Conservation (phyloP, 345 rosid species). For the Eucalyptus curtisii region DNA sequence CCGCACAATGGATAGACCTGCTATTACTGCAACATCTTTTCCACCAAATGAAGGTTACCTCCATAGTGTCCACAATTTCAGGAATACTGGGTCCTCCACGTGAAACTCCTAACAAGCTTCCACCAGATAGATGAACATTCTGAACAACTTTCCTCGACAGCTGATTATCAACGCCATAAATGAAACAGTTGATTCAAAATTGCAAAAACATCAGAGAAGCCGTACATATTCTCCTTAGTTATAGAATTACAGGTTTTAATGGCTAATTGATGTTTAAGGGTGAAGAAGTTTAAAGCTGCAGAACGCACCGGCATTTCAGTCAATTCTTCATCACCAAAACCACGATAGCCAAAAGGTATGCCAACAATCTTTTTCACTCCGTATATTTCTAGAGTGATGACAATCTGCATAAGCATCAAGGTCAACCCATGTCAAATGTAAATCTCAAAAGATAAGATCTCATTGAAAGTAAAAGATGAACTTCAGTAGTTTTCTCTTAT, state of each 20-base stretch:
- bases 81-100: slow-evolving; percentile 74
- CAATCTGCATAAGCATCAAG: slow-evolving; percentile 45
- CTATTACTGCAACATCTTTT: neutral
- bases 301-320: slow-evolving; percentile 66
- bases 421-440: neutral
- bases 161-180: slow-evolving; percentile 24
- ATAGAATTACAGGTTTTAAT: neutral
- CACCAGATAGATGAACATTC: slow-evolving; percentile 95
- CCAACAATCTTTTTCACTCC: slow-evolving; percentile 94
- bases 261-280: neutral
- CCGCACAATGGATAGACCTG: neutral
- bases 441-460: neutral
- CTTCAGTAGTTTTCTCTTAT: neutral
- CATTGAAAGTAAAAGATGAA: neutral
- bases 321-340: slow-evolving; percentile 62
- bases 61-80: slow-evolving; percentile 68
- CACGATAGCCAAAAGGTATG: slow-evolving; percentile 92
- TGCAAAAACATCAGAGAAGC: neutral
- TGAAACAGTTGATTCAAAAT: neutral
- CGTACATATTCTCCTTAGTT: neutral
- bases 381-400: slow-evolving; percentile 88
- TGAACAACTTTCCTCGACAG: slow-evolving; percentile 93
- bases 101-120: slow-evolving; percentile 96
- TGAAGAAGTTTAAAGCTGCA: neutral
- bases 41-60: slow-evolving; percentile 26